Evolutionary conservation across 305 asterid species (phyloP).

Genomic region (Solanum hybrid): DNA sequence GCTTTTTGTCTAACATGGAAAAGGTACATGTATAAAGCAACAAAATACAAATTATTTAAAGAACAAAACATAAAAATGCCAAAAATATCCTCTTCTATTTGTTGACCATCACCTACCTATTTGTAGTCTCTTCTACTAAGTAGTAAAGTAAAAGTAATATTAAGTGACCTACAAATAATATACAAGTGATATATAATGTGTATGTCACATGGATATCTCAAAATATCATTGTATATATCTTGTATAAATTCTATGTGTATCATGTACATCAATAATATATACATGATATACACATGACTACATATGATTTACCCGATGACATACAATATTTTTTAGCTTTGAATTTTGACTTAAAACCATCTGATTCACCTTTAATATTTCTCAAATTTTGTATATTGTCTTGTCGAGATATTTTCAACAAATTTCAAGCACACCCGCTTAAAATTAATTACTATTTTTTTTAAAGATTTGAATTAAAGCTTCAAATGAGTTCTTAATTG

Average conservation of each 20-base stretch:
- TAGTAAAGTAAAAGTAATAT: neutral
- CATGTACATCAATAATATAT: neutral
- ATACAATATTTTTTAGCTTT: neutral
- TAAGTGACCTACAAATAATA: neutral
- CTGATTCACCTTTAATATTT: neutral
- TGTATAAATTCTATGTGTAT: neutral
- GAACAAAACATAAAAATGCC: neutral
- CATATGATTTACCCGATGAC: neutral
- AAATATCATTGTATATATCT: neutral
- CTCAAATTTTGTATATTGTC: neutral
- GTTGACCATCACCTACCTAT: neutral
- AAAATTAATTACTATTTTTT: neutral
- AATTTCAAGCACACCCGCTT: neutral
- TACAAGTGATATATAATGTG: neutral
- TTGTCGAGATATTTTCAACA: neutral
- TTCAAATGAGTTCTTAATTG: neutral
- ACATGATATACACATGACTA: neutral
- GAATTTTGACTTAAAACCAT: neutral
- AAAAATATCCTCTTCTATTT: too few species aligned
- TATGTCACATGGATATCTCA: neutral
- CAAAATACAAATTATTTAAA: too few species aligned
- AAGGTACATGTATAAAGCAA: neutral
- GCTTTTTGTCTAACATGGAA: neutral
- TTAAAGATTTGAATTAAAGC: neutral
- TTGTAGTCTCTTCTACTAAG: neutral